Conservation (phyloP, 140 eudicot genomes). For the Stevia rebaudiana region DNA sequence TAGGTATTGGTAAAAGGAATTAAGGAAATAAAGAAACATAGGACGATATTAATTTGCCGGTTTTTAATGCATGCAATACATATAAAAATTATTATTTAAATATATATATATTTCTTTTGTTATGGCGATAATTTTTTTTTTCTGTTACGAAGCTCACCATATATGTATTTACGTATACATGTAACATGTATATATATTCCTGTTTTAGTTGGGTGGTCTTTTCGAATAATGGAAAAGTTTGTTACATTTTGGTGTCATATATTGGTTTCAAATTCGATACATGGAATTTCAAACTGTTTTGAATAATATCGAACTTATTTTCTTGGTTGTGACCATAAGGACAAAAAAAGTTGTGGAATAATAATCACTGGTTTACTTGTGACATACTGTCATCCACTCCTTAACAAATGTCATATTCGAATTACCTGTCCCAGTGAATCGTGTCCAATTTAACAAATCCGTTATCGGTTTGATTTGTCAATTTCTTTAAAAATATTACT, state of each 20-base stretch:
- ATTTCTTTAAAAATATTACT: no score
- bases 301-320: background rate
- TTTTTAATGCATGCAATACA: no score
- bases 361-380: background rate
- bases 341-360: constrained; percentile 20
- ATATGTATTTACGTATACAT: no score
- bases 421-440: background rate
- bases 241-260: constrained; percentile 3
- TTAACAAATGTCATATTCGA: background rate
- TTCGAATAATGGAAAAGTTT: constrained; percentile 21
- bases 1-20: no score
- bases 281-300: constrained; percentile 4
- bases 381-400: background rate
- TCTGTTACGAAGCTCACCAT: no score
- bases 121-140: no score
- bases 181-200: background rate
- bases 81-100: no score
- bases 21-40: no score
- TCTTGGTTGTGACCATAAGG: constrained; percentile 17
- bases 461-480: no score
- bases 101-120: no score
- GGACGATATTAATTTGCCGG: no score
- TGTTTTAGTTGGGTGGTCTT: background rate
- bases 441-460: no score
- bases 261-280: constrained; percentile 14